Conservation (phyloP, 768 basidiomycete species). For the Kwoniella heveanensis region DNA sequence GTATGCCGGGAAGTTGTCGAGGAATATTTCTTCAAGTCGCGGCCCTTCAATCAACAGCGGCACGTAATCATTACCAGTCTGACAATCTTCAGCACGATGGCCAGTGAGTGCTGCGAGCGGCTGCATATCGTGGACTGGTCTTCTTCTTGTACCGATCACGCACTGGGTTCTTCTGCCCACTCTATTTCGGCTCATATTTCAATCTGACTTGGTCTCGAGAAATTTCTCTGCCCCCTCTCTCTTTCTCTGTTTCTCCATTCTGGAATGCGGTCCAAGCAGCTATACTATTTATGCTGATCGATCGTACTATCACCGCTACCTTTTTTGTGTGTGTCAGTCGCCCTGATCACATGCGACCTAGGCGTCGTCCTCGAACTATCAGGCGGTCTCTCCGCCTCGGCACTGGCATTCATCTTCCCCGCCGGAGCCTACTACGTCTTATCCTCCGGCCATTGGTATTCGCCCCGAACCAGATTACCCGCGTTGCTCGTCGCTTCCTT, state of each 20-base stretch:
- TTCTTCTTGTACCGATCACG: too few species aligned
- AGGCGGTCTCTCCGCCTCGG: slow-evolving; percentile 75
- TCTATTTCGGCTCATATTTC: too few species aligned
- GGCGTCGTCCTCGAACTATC: slow-evolving; percentile 98
- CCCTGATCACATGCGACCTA: slow-evolving; percentile 90
- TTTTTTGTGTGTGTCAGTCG: too few species aligned
- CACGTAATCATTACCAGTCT: slow-evolving; percentile 88
- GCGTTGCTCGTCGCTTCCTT: slow-evolving; percentile 73
- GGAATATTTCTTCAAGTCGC: slow-evolving; percentile 90
- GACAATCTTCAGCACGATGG: slow-evolving; percentile 78
- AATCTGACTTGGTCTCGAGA: too few species aligned
- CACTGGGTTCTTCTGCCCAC: too few species aligned
- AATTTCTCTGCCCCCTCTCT: too few species aligned
- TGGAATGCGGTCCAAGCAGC: too few species aligned
- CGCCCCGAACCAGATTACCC: slow-evolving; percentile 72
- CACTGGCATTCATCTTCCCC: slow-evolving; percentile 77
- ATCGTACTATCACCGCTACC: too few species aligned
- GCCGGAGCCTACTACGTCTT: slow-evolving; percentile 53
- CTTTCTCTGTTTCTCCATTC: too few species aligned
- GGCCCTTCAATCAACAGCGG: slow-evolving; percentile 75
- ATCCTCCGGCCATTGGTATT: slow-evolving; percentile 63
- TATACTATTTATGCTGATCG: too few species aligned
- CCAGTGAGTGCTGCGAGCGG: slow-evolving; percentile 62
- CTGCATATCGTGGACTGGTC: too few species aligned
- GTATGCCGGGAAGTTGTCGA: slow-evolving; percentile 98